Evolutionary conservation across 306 rosid species (phyloP).

Genomic region (Vigna trinervia): DNA sequence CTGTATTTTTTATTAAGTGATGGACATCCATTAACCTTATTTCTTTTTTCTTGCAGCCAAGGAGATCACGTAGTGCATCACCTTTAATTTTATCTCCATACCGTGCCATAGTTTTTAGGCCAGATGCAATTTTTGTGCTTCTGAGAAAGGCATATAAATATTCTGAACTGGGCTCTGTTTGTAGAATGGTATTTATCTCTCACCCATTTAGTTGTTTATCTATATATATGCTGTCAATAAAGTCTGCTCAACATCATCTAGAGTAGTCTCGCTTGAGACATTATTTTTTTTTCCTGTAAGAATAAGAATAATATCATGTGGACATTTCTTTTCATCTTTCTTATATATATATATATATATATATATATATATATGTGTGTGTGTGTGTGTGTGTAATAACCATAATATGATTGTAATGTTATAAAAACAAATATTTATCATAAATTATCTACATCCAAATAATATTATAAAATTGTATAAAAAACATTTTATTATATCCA

Average conservation of each 20-base stretch:
- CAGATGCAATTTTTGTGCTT: conserved; percentile 79
- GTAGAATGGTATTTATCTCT: conserved; percentile 74
- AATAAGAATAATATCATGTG: background rate
- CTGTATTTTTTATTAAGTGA: conserved; percentile 12
- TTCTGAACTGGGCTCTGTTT: conserved; percentile 77
- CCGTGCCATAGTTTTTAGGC: conserved; percentile 72
- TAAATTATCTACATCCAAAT: background rate
- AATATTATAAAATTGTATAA: background rate
- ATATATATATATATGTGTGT: too few relatives aligned
- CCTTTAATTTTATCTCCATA: conserved; percentile 66
- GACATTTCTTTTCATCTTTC: background rate
- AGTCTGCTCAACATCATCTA: background rate
- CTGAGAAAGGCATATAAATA: conserved; percentile 89
- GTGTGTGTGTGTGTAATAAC: too few relatives aligned
- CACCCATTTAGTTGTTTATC: conserved; percentile 14
- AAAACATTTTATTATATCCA: background rate
- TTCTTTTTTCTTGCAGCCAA: conserved; percentile 66
- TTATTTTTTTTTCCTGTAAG: background rate
- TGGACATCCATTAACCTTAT: background rate
- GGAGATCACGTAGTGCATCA: conserved; percentile 72
- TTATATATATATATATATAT: too few relatives aligned
- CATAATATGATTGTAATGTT: background rate
- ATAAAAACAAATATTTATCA: background rate
- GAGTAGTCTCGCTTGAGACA: background rate
- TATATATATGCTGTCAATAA: background rate